A percentile compares a stretch with the other conserved stretches of the same genome.
Evolutionary conservation across 2,329 filamentous ascomycete species (phyloP).

Genomic region (Colletotrichum somersetense): DNA sequence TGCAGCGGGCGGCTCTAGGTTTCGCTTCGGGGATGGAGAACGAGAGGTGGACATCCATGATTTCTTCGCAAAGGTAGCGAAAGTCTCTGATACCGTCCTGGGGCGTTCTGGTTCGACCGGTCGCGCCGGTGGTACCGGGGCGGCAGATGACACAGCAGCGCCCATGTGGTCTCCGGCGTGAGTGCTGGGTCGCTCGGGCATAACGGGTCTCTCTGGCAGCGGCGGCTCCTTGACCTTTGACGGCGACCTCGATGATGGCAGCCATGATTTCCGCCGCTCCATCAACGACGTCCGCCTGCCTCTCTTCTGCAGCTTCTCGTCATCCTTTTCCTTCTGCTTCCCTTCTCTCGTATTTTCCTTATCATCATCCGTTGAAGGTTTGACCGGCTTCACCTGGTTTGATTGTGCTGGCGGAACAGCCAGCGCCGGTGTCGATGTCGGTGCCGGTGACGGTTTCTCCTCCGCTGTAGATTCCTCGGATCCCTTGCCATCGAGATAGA

Average conservation of each 20-base stretch:
- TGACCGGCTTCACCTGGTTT: conserved; percentile 22
- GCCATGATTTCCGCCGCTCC: conserved; percentile 66
- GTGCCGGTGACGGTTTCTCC: conserved; percentile 44
- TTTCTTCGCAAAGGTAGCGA: conserved; percentile 64
- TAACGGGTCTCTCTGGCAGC: conserved; percentile 44
- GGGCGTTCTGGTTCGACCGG: conserved; percentile 52
- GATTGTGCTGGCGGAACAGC: conserved; percentile 9
- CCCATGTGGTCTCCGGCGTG: conserved; percentile 37
- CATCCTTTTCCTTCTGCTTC: conserved; percentile 38
- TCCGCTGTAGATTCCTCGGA: conserved; percentile 44
- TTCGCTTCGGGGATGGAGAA: conserved; percentile 60
- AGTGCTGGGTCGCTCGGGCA: conserved; percentile 42
- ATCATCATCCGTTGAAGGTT: conserved; percentile 29
- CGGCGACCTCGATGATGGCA: conserved; percentile 60
- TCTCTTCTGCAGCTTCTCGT: conserved; percentile 30
- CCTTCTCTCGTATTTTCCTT: conserved; percentile 36
- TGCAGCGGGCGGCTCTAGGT: conserved; percentile 44
- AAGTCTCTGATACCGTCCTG: conserved; percentile 58
- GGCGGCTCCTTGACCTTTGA: conserved; percentile 52
- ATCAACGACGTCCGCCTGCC: conserved; percentile 61
- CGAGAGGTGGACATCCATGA: conserved; percentile 65
- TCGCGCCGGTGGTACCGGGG: conserved; percentile 32
- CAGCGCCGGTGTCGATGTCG: conserved; percentile 4
- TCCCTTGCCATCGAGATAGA: conserved; percentile 54
- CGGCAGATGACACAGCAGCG: conserved; percentile 28